Base-by-base conservation (phyloP, 73 alveolate species). In the Symbiodinium natans region DNA sequence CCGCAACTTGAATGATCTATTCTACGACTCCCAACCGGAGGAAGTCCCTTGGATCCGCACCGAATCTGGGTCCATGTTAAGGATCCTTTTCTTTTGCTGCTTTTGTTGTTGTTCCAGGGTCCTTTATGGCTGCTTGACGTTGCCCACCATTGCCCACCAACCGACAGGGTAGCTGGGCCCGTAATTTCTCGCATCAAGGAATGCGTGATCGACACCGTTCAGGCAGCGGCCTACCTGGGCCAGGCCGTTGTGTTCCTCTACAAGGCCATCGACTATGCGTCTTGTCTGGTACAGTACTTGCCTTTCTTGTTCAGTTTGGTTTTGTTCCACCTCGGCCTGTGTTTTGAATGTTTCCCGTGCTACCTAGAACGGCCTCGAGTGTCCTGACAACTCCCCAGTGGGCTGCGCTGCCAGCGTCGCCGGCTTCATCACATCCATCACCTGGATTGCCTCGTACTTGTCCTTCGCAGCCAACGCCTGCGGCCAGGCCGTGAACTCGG, bases 391-490 rank as follows among this genome's bases (percentile, higher is more conserved):
- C 36, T 29, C 82, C 2, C 82, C 82, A 0, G 82, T 68, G 29
- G 93, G 93, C 11, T 85, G 93, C 34, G 93, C 93, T 46, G 93
- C 93, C 48, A 85, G 93, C 38, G 82, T 85, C 48, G 93, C 93
- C 0, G 93, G 93, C 52, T 85, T 85, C 82, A 85, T 85, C 82
- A 85, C 93, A 19, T 85, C 93, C 39, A 48, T 85, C 40, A 85
- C 80, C 31, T 85, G 93, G 92, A 88, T 88, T 73, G 95, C 95
- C 38, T 88, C 95, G 85, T 88, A 88, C 48, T 43, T 88, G 34
- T 88, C 95, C 95, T 88, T 88, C 21, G 95, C 95, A 3, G 95
- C 95, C 86, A 34, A 36, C 27, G 95, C 95, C 86, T 88, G 95
- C 31, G 85, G 56, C 42, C 9, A 27, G 40, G 85, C 95, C 7